Evolutionary conservation across 495 filamentous ascomycete species (phyloP), one percentile per base, ranked within the genome.

Genomic region (Melanomma pulvis-pyrius): DNA sequence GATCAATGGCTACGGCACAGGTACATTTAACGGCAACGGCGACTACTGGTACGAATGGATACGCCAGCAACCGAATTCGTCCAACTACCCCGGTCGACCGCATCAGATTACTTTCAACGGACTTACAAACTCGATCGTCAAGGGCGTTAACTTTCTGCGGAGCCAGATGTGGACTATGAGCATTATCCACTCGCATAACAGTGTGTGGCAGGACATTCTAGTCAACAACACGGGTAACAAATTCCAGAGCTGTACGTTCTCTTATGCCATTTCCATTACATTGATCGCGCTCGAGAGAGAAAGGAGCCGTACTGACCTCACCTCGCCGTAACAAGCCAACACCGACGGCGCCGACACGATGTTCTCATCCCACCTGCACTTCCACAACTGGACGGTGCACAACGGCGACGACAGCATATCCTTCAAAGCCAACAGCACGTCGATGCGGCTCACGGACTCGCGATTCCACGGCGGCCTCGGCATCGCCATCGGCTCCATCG

Each of bases 1-100:
- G 32, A 63, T 80, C 29, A 66, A 76, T 26, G 77, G 78, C 29
- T 58, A 76, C 52, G 80, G 77, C 11, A 56, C 62, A 21, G 81
- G 81, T 13, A 79, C 76, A 39, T 71, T 82, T 22, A 73, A 82
- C 59, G 81, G 81, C 17, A 81, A 82, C 54, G 81, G 81, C 8
- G 79, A 82, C 52, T 68, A 74, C 2, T 83, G 81, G 79, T 81
- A 82, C 54, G 70, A 74, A 56, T 78, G 66, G 55, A 69, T 74
- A 26, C 68, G 71, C 12, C 67, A 73, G 11, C 73, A 74, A 15
- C 39, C 39, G 9, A 50, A 48, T 15, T 49, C 57, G 34, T 76
- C 73, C 22, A 81, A 82, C 53, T 78, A 79, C 39, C 80, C 78
- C 13, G 74, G 81, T 36, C 75, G 80, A 15, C 80, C 80, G 17